A percentile compares a stretch with the other conserved stretches of the same genome.
phyloP scores from a whole-genome alignment of 495 filamentous ascomycete genomes.

The Talaromyces ruber region DNA sequence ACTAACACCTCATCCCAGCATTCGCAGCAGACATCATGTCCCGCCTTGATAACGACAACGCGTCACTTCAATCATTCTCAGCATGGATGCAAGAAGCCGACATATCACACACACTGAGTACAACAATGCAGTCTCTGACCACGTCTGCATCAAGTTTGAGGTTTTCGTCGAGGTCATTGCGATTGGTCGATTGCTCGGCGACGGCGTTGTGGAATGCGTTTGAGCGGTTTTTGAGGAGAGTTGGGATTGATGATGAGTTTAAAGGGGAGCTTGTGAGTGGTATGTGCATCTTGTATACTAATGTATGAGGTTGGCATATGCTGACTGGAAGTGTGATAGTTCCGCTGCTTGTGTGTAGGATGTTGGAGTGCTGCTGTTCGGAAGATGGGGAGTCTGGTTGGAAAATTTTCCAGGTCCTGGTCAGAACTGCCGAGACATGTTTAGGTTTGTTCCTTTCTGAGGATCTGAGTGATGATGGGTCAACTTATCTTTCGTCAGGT shows the following conservation, averaged over 20 bases:
- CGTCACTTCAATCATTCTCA: neutral
- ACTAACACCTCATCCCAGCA: neutral
- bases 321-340: neutral
- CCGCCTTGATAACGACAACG: neutral
- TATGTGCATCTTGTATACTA: neutral
- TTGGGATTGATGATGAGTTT: neutral
- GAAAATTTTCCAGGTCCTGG: neutral
- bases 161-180: neutral
- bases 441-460: neutral
- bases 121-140: neutral
- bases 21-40: conserved; percentile 1
- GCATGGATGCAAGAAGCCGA: neutral
- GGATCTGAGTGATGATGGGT: neutral
- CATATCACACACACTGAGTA: neutral
- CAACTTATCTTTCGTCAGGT: conserved; percentile 27
- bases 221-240: conserved; percentile 3
- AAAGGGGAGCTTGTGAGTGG: neutral
- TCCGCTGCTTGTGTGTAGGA: neutral
- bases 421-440: conserved; percentile 1
- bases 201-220: conserved; percentile 28
- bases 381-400: neutral
- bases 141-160: neutral
- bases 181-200: conserved; percentile 25
- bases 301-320: neutral
- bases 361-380: neutral